Conservation (phyloP, 2,329 filamentous ascomycete genomes). For the Pseudopithomyces maydicus region DNA sequence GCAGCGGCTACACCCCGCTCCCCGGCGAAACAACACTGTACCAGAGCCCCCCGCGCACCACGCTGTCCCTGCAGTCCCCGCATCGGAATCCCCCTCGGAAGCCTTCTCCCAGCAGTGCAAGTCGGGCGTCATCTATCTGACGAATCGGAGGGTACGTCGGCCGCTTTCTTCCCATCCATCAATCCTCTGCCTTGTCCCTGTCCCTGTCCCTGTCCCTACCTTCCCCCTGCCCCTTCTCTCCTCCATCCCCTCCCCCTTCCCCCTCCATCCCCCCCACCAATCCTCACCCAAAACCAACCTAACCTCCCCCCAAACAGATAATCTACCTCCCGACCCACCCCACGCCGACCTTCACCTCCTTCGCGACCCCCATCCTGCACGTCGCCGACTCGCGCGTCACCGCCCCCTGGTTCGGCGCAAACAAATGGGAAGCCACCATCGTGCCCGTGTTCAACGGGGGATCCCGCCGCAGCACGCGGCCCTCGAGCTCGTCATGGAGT, state of each 20-base stretch:
- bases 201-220: no score
- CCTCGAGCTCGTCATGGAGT: conserved; percentile 82
- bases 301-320: conserved; percentile 58
- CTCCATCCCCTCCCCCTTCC: no score
- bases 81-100: conserved; percentile 66
- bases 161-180: no score
- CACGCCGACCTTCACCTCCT: conserved; percentile 76
- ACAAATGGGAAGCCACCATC: conserved; percentile 82
- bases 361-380: conserved; percentile 86
- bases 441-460: conserved; percentile 83
- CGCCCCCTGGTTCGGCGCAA: conserved; percentile 90
- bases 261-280: neutral
- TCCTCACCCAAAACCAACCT: neutral
- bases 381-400: conserved; percentile 84
- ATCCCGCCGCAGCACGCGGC: conserved; percentile 75
- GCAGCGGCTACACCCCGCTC: conserved; percentile 77
- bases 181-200: no score
- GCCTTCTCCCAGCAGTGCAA: conserved; percentile 74
- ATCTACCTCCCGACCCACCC: conserved; percentile 81
- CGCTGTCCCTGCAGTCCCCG: conserved; percentile 73
- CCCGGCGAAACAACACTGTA: conserved; percentile 83
- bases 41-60: conserved; percentile 79
- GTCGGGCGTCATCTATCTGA: conserved; percentile 77
- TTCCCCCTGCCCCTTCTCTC: no score
- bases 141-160: conserved; percentile 77